Conservation (phyloP, 192 early-diverging fungal genomes). For the Umbelopsis isabellina region DNA sequence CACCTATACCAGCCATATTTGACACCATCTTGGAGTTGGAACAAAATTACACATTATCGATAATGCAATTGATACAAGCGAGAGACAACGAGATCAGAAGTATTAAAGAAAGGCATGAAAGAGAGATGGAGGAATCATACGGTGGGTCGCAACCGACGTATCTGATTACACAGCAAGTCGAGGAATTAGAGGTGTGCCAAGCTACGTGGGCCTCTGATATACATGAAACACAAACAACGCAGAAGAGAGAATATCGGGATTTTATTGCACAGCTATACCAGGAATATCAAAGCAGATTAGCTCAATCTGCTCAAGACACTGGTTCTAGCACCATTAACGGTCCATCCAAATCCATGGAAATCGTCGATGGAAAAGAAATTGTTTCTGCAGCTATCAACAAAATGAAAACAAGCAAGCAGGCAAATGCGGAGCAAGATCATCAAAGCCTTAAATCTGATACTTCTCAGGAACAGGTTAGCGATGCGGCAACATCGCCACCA, state of each 20-base stretch:
- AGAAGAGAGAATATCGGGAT: conserved; percentile 58
- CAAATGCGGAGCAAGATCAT: conserved; percentile 9
- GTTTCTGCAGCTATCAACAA: conserved; percentile 47
- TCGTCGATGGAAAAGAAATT: conserved; percentile 57
- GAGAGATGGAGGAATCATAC: conserved; percentile 21
- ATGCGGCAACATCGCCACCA: not conserved
- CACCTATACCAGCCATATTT: conserved; percentile 56
- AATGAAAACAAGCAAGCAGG: conserved; percentile 28
- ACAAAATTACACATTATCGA: conserved; percentile 51
- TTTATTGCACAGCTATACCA: conserved; percentile 57
- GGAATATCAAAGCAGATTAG: conserved; percentile 45
- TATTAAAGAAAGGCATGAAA: conserved; percentile 24
- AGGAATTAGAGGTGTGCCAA: conserved; percentile 52
- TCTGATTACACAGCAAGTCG: conserved; percentile 44
- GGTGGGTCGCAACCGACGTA: conserved; percentile 21
- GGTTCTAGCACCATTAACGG: not conserved
- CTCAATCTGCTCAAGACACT: conserved; percentile 11
- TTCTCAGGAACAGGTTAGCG: not conserved
- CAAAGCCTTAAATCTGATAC: not conserved
- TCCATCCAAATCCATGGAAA: conserved; percentile 14
- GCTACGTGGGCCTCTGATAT: conserved; percentile 57
- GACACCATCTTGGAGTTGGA: conserved; percentile 60
- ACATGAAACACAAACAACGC: conserved; percentile 48
- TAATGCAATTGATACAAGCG: conserved; percentile 42
- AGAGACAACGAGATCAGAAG: conserved; percentile 5